A percentile compares a stretch with the other conserved stretches of the same genome.
These are phyloP conservation scores for Gautieria morchelliformis DNA, from an alignment of 768 basidiomycete species.

Conservation along the genomic window DNA sequence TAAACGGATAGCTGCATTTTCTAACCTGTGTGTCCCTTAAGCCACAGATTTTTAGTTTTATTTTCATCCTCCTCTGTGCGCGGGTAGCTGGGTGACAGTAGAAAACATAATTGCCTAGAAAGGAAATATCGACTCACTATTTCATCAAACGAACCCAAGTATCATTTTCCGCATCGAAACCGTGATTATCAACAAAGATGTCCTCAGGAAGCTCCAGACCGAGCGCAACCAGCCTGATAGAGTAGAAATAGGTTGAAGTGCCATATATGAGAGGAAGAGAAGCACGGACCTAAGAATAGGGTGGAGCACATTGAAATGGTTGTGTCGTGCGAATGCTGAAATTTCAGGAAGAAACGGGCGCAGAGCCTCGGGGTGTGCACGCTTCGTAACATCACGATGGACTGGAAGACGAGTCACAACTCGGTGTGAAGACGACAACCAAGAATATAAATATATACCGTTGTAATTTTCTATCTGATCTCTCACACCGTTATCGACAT, in stretches of 20 bases:
- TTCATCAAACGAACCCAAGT: constrained; percentile 37
- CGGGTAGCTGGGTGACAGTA: constrained; percentile 31
- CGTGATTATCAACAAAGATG: constrained; percentile 37
- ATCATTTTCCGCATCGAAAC: constrained; percentile 29
- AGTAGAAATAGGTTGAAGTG: neutral
- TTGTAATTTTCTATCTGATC: constrained; percentile 61
- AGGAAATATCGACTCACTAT: constrained; percentile 25
- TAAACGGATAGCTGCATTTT: no score
- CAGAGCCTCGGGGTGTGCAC: constrained; percentile 38
- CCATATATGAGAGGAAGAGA: neutral
- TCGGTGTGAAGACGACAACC: no score
- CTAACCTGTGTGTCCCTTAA: constrained; percentile 50
- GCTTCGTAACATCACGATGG: constrained; percentile 37
- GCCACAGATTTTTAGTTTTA: constrained; percentile 45
- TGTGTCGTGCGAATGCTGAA: constrained; percentile 37
- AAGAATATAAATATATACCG: no score
- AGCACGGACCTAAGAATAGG: constrained; percentile 38
- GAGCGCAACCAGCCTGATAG: constrained; percentile 36
- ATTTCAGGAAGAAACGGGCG: constrained; percentile 46
- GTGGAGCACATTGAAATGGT: constrained; percentile 42
- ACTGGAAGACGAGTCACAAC: constrained; percentile 28
- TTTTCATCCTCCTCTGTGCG: constrained; percentile 39
- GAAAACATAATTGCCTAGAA: neutral
- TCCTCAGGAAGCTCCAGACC: constrained; percentile 49
- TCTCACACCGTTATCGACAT: constrained; percentile 49